These are phyloP conservation scores for Tylopilus sp. DNA, from an alignment of 1,284 basidiomycete genomes.

Conservation along the genomic window DNA sequence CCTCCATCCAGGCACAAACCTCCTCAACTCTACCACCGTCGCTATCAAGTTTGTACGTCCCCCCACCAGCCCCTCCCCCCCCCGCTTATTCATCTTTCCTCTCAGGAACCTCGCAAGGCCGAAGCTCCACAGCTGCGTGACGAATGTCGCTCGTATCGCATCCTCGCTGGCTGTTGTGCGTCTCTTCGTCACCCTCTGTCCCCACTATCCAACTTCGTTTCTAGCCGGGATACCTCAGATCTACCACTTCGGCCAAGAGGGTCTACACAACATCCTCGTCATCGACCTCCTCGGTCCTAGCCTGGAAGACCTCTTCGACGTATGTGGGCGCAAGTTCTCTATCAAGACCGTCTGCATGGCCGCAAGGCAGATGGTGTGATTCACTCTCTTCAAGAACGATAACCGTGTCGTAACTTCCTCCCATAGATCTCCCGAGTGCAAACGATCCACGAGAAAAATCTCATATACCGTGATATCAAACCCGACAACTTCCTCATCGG, in stretches of 20 bases:
- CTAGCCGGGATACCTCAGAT: slow-evolving; percentile 94
- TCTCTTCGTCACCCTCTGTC: slow-evolving; percentile 26
- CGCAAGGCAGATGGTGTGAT: slow-evolving; percentile 91
- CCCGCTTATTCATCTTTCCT: slow-evolving; percentile 9
- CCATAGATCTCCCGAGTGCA: slow-evolving; percentile 91
- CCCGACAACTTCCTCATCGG: slow-evolving; percentile 99
- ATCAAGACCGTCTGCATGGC: slow-evolving; percentile 99
- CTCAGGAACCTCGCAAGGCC: slow-evolving; percentile 93
- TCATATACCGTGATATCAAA: slow-evolving; percentile 99
- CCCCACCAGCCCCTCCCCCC: neutral
- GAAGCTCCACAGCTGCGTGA: slow-evolving; percentile 97
- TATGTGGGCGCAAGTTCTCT: slow-evolving; percentile 94
- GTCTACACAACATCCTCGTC: slow-evolving; percentile 94
- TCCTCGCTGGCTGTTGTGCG: slow-evolving; percentile 88
- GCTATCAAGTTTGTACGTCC: slow-evolving; percentile 94
- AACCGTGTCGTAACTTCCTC: neutral
- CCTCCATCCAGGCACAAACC: slow-evolving; percentile 66
- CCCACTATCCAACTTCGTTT: slow-evolving; percentile 14
- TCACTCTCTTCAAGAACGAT: neutral
- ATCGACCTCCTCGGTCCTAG: slow-evolving; percentile 98
- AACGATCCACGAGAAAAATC: slow-evolving; percentile 95
- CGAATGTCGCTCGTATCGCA: slow-evolving; percentile 97
- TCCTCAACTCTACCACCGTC: slow-evolving; percentile 82
- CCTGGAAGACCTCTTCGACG: slow-evolving; percentile 95
- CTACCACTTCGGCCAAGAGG: slow-evolving; percentile 98